These are phyloP conservation scores for Apiospora aurea DNA, from an alignment of 2,329 filamentous ascomycete genomes.

Conservation along the genomic window DNA sequence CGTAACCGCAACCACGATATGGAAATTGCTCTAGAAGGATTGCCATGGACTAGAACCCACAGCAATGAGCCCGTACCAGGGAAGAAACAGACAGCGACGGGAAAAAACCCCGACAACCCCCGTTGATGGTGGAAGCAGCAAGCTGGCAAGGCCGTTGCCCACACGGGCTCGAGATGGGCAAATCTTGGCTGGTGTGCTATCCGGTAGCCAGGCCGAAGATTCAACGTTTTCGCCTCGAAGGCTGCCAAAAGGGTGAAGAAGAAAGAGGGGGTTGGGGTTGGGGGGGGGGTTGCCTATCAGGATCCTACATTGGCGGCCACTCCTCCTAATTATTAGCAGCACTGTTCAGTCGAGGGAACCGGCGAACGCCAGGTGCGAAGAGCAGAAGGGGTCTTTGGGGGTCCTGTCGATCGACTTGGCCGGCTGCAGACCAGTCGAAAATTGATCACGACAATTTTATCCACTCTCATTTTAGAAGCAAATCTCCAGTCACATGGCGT, in stretches of 20 bases:
- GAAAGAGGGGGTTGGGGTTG: neutral
- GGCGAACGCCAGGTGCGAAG: neutral
- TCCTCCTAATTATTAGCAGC: constrained; percentile 1
- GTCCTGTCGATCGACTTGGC: constrained; percentile 20
- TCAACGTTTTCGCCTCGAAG: constrained; percentile 12
- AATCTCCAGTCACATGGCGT: constrained; percentile 35
- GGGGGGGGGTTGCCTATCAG: constrained; percentile 9
- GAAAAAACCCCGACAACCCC: constrained; percentile 10
- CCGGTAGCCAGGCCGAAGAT: constrained; percentile 14
- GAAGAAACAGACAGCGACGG: neutral
- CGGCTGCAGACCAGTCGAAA: constrained; percentile 10
- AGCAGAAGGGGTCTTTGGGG: neutral
- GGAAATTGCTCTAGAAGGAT: constrained; percentile 18
- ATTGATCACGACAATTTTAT: constrained; percentile 28
- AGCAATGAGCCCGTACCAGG: constrained; percentile 16
- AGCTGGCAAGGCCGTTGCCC: neutral
- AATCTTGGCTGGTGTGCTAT: constrained; percentile 1
- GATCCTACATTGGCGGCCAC: constrained; percentile 3
- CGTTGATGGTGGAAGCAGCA: neutral
- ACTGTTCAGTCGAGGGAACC: constrained; percentile 17
- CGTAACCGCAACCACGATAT: constrained; percentile 3
- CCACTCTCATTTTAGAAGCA: constrained; percentile 36
- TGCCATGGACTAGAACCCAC: constrained; percentile 18
- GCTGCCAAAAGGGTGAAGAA: too few species aligned
- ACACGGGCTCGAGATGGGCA: neutral